phyloP scores from a whole-genome alignment of 169 alveolate genomes.

The Eimeria praecox region DNA sequence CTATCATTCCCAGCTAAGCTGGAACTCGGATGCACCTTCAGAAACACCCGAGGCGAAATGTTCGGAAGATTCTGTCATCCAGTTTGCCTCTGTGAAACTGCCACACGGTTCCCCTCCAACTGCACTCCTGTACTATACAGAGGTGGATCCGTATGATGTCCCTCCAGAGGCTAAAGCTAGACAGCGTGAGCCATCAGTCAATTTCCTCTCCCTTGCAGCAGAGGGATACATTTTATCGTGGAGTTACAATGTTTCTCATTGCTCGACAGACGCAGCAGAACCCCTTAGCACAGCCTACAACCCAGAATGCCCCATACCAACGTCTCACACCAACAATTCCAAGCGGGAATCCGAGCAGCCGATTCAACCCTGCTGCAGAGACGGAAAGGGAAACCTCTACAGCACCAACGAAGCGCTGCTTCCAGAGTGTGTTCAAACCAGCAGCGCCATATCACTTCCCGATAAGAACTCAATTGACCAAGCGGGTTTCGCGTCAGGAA shows the following conservation, averaged over 20 bases:
- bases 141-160: neutral
- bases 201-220: conserved; percentile 43
- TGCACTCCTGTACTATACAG: neutral
- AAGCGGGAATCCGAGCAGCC: neutral
- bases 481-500: neutral
- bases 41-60: neutral
- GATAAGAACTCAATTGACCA: neutral
- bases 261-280: neutral
- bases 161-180: neutral
- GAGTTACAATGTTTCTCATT: conserved; percentile 5
- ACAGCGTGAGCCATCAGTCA: neutral
- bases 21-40: neutral
- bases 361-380: conserved; percentile 18
- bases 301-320: neutral
- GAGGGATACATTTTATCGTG: conserved; percentile 60
- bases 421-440: neutral
- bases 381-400: neutral
- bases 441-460: neutral
- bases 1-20: neutral
- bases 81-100: conserved; percentile 9
- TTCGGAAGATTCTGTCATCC: neutral
- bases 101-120: conserved; percentile 66
- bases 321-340: neutral
- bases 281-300: neutral
- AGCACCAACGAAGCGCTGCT: neutral